phyloP scores from a whole-genome alignment of 1,284 basidiomycete genomes.

The Microbotryomycetes sp. region DNA sequence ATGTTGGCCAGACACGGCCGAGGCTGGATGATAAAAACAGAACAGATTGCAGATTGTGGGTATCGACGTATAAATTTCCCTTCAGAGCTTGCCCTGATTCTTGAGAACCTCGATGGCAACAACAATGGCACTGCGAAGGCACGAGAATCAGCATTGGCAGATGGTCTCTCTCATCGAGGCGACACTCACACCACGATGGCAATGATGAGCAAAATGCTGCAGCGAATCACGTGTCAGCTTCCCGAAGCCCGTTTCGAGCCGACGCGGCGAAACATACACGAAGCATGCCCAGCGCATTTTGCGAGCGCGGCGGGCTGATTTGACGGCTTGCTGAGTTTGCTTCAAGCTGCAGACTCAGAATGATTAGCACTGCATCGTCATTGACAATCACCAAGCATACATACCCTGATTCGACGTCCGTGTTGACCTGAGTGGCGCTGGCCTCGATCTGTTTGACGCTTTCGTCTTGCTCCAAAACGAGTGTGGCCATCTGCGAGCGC shows the following conservation, averaged over 20 bases:
- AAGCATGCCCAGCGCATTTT: constrained; percentile 51
- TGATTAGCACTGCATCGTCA: background rate
- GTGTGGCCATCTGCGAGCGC: constrained; percentile 58
- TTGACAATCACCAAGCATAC: constrained; percentile 34
- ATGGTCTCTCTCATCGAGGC: no score
- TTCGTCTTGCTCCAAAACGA: constrained; percentile 74
- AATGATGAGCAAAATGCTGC: constrained; percentile 10
- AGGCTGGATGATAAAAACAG: no score
- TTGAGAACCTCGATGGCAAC: background rate
- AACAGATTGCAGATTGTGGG: no score
- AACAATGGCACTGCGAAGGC: background rate
- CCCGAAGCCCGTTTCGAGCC: background rate
- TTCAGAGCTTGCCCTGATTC: background rate
- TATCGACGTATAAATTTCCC: no score
- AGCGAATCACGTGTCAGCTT: constrained; percentile 26
- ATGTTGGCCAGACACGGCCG: no score
- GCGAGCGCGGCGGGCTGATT: constrained; percentile 67
- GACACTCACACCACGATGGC: constrained; percentile 6
- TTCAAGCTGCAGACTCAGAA: constrained; percentile 45
- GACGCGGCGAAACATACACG: background rate
- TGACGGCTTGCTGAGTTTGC: constrained; percentile 65
- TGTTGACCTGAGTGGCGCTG: constrained; percentile 57
- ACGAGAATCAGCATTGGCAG: no score
- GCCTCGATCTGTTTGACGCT: constrained; percentile 59
- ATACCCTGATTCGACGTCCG: constrained; percentile 64